These are phyloP conservation scores for Kuraishia floccosa DNA, from an alignment of 805 yeast species.

Conservation along the genomic window DNA sequence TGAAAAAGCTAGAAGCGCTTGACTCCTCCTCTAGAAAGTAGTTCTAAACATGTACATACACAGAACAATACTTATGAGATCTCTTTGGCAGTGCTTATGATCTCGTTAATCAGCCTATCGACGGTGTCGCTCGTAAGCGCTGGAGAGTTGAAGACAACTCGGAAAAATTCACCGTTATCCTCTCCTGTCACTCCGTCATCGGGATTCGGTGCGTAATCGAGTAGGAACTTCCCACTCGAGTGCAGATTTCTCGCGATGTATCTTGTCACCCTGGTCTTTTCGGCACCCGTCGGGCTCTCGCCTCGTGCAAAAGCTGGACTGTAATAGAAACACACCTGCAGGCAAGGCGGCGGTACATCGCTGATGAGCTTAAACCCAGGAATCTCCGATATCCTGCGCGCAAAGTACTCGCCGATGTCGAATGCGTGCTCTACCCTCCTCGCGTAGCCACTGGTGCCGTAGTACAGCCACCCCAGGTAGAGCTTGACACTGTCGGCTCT, in stretches of 20 bases:
- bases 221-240: conserved; percentile 50
- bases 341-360: conserved; percentile 55
- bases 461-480: conserved; percentile 73
- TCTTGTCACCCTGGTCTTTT: conserved; percentile 47
- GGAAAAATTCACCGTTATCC: conserved; percentile 64
- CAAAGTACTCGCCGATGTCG: conserved; percentile 51
- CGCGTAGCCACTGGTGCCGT: conserved; percentile 57
- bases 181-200: conserved; percentile 25
- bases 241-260: conserved; percentile 51
- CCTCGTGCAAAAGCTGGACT: conserved; percentile 22
- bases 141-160: conserved; percentile 79
- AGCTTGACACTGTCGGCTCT: conserved; percentile 74
- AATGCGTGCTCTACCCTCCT: conserved; percentile 65
- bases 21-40: conserved; percentile 35
- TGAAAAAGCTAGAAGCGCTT: conserved; percentile 55
- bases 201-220: conserved; percentile 70
- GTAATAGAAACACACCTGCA: conserved; percentile 78
- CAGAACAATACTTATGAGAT: too few relatives aligned
- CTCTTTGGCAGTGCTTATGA: conserved; percentile 22
- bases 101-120: conserved; percentile 29
- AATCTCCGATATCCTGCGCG: conserved; percentile 22
- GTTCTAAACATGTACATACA: too few relatives aligned
- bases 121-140: conserved; percentile 28
- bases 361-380: conserved; percentile 46
- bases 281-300: conserved; percentile 13